A percentile compares a stretch with the other conserved stretches of the same genome.
phyloP scores from a whole-genome alignment of 345 rosid species.

The Salix arbutifolia region DNA sequence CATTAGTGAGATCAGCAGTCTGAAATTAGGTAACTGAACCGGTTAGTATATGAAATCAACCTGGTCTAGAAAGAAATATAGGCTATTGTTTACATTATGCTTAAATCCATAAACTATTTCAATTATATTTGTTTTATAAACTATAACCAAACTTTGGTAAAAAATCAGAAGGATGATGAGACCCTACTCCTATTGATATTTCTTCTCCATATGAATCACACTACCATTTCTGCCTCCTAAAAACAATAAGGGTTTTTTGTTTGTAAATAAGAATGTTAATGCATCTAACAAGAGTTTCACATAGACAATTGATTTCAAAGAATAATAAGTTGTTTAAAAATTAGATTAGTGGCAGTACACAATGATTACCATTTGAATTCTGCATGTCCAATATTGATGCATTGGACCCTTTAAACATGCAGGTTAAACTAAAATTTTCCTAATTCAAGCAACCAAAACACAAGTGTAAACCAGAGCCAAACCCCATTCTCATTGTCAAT shows the following conservation, averaged over 20 bases:
- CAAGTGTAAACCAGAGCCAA: neutral
- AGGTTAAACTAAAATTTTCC: neutral
- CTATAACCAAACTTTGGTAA: neutral
- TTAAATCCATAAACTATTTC: neutral
- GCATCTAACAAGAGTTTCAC: neutral
- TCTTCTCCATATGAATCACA: neutral
- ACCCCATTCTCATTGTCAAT: neutral
- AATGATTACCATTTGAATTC: neutral
- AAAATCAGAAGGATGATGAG: neutral
- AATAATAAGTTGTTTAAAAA: neutral
- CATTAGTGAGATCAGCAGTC: constrained; percentile 90
- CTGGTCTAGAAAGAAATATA: neutral
- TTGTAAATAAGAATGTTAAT: neutral
- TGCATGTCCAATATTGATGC: neutral
- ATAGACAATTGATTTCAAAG: neutral
- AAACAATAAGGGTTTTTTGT: neutral
- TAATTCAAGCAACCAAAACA: neutral
- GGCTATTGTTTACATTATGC: neutral
- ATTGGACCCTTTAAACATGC: neutral
- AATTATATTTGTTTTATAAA: neutral
- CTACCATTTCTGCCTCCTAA: neutral
- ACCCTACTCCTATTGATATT: neutral
- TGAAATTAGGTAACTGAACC: constrained; percentile 23
- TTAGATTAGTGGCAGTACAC: neutral
- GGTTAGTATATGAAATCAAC: neutral